phyloP scores from a whole-genome alignment of 176 grass and related monocot species.

The Rhynchospora breviuscula region DNA sequence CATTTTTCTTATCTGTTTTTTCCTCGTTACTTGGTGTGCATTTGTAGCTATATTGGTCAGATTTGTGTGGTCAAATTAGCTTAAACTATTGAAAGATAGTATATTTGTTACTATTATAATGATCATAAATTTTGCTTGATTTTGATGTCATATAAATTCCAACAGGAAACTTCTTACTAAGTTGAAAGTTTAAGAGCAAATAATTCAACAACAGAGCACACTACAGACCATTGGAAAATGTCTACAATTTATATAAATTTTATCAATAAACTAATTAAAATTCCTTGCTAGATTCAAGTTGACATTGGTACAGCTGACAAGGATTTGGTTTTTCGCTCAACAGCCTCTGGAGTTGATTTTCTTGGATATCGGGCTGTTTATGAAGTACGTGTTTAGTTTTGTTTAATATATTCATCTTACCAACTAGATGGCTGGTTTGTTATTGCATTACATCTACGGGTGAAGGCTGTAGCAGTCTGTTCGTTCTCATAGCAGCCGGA shows the following conservation, averaged over 20 bases:
- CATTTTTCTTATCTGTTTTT: constrained; percentile 12
- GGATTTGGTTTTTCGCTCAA: constrained; percentile 55
- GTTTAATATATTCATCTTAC: background rate
- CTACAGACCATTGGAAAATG: background rate
- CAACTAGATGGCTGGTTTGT: background rate
- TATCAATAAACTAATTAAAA: background rate
- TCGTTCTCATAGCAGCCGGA: background rate
- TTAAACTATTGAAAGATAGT: background rate
- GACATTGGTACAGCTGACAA: constrained; percentile 62
- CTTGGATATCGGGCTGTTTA: constrained; percentile 73
- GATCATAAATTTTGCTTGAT: background rate
- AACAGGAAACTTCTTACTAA: background rate
- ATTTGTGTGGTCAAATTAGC: background rate
- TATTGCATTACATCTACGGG: background rate
- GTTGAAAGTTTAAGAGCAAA: background rate
- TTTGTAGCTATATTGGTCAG: background rate
- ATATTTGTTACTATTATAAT: background rate
- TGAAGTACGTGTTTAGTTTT: constrained; percentile 46
- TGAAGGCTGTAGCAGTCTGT: background rate
- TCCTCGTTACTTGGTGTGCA: constrained; percentile 6
- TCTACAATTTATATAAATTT: background rate
- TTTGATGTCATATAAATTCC: background rate
- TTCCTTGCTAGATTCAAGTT: constrained; percentile 74
- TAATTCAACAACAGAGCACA: background rate
- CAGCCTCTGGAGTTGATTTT: constrained; percentile 65